These are phyloP conservation scores for Cutaneotrichosporon cyanovorans DNA, from an alignment of 1,284 basidiomycete species.

Conservation along the genomic window DNA sequence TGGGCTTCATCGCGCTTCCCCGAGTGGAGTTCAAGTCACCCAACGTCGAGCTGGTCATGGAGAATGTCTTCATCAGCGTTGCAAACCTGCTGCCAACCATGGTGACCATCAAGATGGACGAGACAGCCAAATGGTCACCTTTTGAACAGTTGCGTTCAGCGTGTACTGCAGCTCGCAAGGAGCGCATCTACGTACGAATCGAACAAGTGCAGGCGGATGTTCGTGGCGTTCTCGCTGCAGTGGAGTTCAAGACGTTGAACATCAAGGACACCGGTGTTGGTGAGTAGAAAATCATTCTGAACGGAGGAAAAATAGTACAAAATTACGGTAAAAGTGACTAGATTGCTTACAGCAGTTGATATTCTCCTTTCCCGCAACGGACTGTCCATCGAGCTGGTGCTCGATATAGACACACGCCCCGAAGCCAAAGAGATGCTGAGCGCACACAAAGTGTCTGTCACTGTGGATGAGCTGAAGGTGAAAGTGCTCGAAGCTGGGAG, in stretches of 20 bases:
- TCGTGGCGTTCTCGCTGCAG: not conserved
- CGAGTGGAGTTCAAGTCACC: constrained; percentile 8
- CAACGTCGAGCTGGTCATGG: constrained; percentile 11
- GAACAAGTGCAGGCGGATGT: constrained; percentile 14
- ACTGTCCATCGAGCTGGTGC: constrained; percentile 2
- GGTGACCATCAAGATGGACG: constrained; percentile 3
- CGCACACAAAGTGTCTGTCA: constrained; percentile 2
- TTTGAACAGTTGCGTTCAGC: constrained; percentile 1
- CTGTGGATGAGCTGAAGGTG: constrained; percentile 8
- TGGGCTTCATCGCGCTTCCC: constrained; percentile 11
- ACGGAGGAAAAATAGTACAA: not conserved
- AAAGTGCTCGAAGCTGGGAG: not conserved
- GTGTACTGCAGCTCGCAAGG: not conserved
- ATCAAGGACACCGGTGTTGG: constrained; percentile 5
- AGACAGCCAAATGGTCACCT: constrained; percentile 6
- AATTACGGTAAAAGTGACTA: not conserved
- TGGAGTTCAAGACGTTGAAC: constrained; percentile 4
- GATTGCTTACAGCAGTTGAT: constrained; percentile 1
- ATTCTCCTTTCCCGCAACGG: constrained; percentile 9
- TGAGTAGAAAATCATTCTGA: not conserved
- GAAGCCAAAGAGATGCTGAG: not conserved
- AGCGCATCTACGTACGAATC: not conserved
- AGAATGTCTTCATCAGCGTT: constrained; percentile 12
- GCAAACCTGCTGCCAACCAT: constrained; percentile 11
- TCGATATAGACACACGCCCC: constrained; percentile 8